phyloP scores from a whole-genome alignment of 2,329 filamentous ascomycete genomes.

The Trichoderma sp. region DNA sequence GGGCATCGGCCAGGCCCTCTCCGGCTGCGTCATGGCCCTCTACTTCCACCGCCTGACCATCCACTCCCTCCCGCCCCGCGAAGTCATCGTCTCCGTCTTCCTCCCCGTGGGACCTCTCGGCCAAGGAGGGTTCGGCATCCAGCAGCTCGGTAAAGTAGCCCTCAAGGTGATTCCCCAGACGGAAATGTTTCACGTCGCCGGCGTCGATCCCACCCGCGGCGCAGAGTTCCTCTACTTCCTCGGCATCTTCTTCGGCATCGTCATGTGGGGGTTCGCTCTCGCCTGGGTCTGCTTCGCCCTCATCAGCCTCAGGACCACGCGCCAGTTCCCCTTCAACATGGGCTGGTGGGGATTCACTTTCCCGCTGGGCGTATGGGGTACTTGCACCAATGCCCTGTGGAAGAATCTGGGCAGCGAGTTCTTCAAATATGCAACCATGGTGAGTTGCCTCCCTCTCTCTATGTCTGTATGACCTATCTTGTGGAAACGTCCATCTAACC shows the following conservation, averaged over 20 bases:
- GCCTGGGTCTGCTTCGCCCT: conserved; percentile 45
- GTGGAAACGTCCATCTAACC: background rate
- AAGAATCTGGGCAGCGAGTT: conserved; percentile 43
- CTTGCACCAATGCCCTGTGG: conserved; percentile 41
- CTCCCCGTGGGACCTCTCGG: conserved; percentile 66
- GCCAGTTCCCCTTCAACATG: conserved; percentile 45
- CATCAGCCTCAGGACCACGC: conserved; percentile 40
- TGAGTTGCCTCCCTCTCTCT: conserved; percentile 21
- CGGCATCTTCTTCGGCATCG: conserved; percentile 47
- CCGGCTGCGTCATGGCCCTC: conserved; percentile 61
- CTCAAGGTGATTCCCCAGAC: conserved; percentile 40
- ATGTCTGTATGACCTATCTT: background rate
- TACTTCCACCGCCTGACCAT: conserved; percentile 69
- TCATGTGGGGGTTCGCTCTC: conserved; percentile 47
- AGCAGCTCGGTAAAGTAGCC: conserved; percentile 51
- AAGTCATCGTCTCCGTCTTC: conserved; percentile 67
- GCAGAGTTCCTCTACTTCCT: conserved; percentile 55
- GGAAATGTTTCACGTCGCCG: conserved; percentile 46
- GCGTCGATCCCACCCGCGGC: conserved; percentile 28
- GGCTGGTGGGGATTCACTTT: conserved; percentile 51
- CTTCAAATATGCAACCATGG: conserved; percentile 42
- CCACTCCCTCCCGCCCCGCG: conserved; percentile 63
- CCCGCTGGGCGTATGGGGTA: conserved; percentile 45
- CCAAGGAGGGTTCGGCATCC: conserved; percentile 60
- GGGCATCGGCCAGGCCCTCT: conserved; percentile 60